These are phyloP conservation scores for Tricholoma sp. DNA, from an alignment of 768 basidiomycete species.

Conservation along the genomic window DNA sequence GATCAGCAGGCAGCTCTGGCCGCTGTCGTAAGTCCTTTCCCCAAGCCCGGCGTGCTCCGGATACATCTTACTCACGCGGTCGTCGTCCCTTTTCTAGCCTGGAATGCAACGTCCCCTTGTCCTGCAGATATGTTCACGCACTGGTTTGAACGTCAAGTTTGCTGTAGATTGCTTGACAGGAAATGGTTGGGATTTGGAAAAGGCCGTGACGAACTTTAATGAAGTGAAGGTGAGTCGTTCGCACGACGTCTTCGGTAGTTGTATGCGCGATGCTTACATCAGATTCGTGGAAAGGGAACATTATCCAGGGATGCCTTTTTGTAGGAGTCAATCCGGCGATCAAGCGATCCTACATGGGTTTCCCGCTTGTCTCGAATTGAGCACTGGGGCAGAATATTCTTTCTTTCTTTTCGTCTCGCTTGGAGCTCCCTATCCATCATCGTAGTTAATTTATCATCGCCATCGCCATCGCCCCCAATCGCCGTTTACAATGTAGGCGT, in stretches of 20 bases:
- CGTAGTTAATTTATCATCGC: conserved; percentile 1
- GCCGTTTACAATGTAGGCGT: conserved; percentile 2
- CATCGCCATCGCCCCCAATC: neutral
- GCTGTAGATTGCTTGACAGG: conserved; percentile 80
- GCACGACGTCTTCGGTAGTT: neutral
- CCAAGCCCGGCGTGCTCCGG: conserved; percentile 2
- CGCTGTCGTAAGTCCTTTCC: conserved; percentile 47
- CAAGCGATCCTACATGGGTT: neutral
- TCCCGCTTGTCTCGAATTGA: neutral
- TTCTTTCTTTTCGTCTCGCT: conserved; percentile 7
- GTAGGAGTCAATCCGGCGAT: conserved; percentile 17
- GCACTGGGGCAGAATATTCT: neutral
- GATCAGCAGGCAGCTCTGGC: conserved; percentile 49
- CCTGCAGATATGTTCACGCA: conserved; percentile 63
- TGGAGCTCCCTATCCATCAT: conserved; percentile 1
- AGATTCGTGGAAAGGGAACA: conserved; percentile 31
- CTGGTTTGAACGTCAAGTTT: conserved; percentile 74
- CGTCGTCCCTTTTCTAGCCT: conserved; percentile 37
- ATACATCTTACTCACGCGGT: neutral
- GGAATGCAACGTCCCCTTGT: conserved; percentile 69
- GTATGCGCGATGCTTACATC: conserved; percentile 22
- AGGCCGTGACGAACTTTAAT: conserved; percentile 81
- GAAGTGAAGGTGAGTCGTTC: conserved; percentile 67
- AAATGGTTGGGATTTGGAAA: conserved; percentile 80
- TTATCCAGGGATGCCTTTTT: conserved; percentile 53